phyloP scores from a whole-genome alignment of 306 rosid species.

The Delonix regia region DNA sequence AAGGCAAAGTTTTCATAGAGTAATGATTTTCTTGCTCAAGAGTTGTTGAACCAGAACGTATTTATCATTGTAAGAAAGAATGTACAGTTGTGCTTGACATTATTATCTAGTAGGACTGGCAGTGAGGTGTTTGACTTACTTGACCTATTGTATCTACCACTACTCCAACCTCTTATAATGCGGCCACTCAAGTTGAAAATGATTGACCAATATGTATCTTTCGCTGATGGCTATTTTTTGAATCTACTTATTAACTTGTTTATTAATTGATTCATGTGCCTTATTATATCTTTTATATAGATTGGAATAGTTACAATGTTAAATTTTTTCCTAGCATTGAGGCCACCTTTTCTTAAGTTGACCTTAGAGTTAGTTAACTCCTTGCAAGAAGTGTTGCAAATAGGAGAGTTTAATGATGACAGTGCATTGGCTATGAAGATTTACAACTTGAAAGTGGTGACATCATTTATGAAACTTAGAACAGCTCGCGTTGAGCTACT shows the following conservation, averaged over 20 bases:
- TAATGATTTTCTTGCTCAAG: slow-evolving; percentile 90
- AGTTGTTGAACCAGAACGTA: slow-evolving; percentile 93
- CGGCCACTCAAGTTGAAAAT: slow-evolving; percentile 83
- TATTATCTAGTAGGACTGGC: slow-evolving; percentile 97
- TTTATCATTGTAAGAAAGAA: slow-evolving; percentile 92
- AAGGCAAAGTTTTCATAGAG: slow-evolving; percentile 88
- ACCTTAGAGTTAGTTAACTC: slow-evolving; percentile 90
- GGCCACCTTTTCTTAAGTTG: slow-evolving; percentile 98
- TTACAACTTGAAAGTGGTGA: slow-evolving; percentile 89
- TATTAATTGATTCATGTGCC: slow-evolving; percentile 37
- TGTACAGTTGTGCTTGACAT: slow-evolving; percentile 92
- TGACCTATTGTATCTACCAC: slow-evolving; percentile 78
- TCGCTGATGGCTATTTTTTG: slow-evolving; percentile 16
- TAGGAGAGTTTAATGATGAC: slow-evolving; percentile 98
- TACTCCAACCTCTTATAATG: slow-evolving; percentile 91
- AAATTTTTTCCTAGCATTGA: slow-evolving; percentile 92
- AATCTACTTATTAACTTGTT: slow-evolving; percentile 27
- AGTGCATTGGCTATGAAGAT: slow-evolving; percentile 86
- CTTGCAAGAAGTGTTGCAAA: slow-evolving; percentile 96
- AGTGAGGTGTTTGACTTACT: slow-evolving; percentile 98
- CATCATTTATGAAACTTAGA: slow-evolving; percentile 89
- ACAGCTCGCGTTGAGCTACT: slow-evolving; percentile 96
- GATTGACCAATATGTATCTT: slow-evolving; percentile 92
- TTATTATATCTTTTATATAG: slow-evolving; percentile 47
- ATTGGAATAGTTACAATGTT: slow-evolving; percentile 96